Evolutionary conservation across 768 basidiomycete species (phyloP).

Genomic region (Trametes coccinea): DNA sequence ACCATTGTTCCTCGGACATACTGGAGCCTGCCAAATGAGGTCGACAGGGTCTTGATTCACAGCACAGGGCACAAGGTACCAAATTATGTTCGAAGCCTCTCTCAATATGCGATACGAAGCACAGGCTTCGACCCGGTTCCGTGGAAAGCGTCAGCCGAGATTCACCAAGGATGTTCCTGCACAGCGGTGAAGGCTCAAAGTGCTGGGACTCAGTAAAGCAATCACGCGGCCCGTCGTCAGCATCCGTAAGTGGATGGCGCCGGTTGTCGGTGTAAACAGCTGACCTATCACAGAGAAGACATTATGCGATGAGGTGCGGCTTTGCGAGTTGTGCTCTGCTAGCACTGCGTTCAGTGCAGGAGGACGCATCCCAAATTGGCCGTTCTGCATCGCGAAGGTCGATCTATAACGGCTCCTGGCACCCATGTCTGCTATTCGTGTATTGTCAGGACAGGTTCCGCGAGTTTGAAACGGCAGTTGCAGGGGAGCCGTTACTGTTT

Average conservation of each 20-base stretch:
- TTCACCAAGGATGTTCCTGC: not conserved
- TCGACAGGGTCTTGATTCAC: not conserved
- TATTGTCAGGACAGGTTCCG: conserved; percentile 7
- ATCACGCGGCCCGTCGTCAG: conserved; percentile 7
- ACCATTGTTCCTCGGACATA: not conserved
- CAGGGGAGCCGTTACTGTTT: not conserved
- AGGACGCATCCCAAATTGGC: conserved; percentile 7
- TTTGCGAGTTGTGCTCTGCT: not conserved
- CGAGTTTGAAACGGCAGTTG: not conserved
- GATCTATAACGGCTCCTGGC: conserved; percentile 3
- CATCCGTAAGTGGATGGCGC: not conserved
- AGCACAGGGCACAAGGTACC: not conserved
- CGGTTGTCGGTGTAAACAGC: not conserved
- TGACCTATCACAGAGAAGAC: conserved; percentile 14
- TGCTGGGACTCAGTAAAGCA: not conserved
- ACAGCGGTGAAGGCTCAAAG: not conserved
- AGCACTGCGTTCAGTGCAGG: not conserved
- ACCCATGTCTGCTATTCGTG: not conserved
- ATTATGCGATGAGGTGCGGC: conserved; percentile 2
- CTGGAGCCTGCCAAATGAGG: not conserved
- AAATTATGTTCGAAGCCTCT: not conserved
- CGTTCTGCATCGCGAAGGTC: conserved; percentile 2
- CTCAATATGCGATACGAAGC: not conserved
- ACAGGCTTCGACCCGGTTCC: not conserved
- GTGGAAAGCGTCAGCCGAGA: not conserved